These are phyloP conservation scores for Plicaturopsis crispa DNA, from an alignment of 768 basidiomycete genomes.

Conservation along the genomic window DNA sequence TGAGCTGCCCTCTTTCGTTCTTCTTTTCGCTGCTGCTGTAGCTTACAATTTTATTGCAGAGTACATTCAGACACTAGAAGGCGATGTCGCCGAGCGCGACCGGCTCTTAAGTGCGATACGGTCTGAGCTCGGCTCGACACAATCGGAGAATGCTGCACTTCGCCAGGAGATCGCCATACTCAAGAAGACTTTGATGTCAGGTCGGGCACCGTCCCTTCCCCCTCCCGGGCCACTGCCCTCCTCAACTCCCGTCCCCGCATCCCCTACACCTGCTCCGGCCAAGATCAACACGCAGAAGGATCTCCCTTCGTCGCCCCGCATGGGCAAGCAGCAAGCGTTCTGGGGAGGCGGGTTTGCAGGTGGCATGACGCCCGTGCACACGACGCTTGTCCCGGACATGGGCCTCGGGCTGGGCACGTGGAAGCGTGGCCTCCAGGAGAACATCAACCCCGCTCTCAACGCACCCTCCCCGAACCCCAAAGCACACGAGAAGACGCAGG, in stretches of 20 bases:
- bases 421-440: conserved; percentile 41
- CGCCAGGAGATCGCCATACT: conserved; percentile 69
- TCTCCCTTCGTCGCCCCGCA: conserved; percentile 53
- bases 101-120: conserved; percentile 83
- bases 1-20: conserved; percentile 21
- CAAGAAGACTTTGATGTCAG: conserved; percentile 68
- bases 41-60: conserved; percentile 34
- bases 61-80: conserved; percentile 91
- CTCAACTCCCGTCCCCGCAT: conserved; percentile 12
- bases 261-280: conserved; percentile 39
- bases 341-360: conserved; percentile 71
- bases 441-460: conserved; percentile 73
- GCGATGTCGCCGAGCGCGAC: conserved; percentile 90
- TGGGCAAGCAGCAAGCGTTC: conserved; percentile 46
- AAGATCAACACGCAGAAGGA: conserved; percentile 84
- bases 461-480: conserved; percentile 9
- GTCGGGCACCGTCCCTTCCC: conserved; percentile 38
- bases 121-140: conserved; percentile 70
- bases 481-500: conserved; percentile 11
- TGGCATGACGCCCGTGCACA: conserved; percentile 80
- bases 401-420: conserved; percentile 12
- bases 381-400: conserved; percentile 69
- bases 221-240: conserved; percentile 32
- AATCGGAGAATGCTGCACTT: conserved; percentile 78
- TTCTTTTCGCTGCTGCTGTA: conserved; percentile 5